These are phyloP conservation scores for Lumnitzera racemosa DNA, from an alignment of 345 rosid species.

Conservation along the genomic window DNA sequence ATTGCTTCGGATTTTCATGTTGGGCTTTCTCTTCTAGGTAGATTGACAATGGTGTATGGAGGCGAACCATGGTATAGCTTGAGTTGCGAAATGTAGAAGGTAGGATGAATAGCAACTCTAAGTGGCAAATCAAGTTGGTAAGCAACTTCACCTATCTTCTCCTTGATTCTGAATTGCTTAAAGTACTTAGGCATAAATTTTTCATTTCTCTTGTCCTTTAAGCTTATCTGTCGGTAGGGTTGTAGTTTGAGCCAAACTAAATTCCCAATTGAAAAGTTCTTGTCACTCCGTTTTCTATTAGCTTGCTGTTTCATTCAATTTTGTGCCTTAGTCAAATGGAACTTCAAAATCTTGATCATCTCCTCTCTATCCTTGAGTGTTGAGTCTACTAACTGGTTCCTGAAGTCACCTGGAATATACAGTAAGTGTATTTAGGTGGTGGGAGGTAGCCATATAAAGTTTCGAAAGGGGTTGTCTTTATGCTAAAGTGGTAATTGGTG, in stretches of 20 bases:
- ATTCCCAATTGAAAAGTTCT: too few species aligned
- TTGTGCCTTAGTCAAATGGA: too few species aligned
- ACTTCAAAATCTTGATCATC: too few species aligned
- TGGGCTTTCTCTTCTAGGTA: too few species aligned
- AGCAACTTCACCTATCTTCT: neutral
- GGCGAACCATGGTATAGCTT: too few species aligned
- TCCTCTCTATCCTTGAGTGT: too few species aligned
- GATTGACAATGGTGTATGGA: too few species aligned
- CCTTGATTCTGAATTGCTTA: neutral
- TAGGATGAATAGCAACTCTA: neutral
- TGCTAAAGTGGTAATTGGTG: neutral
- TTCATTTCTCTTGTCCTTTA: neutral
- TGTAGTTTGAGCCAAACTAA: neutral
- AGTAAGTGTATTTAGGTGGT: neutral
- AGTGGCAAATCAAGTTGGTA: neutral
- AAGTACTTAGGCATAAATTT: neutral
- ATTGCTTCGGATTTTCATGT: too few species aligned
- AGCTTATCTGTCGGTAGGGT: neutral
- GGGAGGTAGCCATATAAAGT: slow-evolving; percentile 1
- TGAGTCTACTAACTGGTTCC: neutral
- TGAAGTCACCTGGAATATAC: neutral
- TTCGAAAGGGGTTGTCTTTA: neutral
- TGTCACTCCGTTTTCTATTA: too few species aligned
- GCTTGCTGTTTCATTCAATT: too few species aligned
- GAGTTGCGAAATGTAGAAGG: neutral